A percentile compares a stretch with the other conserved stretches of the same genome.
Conservation (phyloP, 495 filamentous ascomycete genomes). For the Xeromyces bisporus region DNA sequence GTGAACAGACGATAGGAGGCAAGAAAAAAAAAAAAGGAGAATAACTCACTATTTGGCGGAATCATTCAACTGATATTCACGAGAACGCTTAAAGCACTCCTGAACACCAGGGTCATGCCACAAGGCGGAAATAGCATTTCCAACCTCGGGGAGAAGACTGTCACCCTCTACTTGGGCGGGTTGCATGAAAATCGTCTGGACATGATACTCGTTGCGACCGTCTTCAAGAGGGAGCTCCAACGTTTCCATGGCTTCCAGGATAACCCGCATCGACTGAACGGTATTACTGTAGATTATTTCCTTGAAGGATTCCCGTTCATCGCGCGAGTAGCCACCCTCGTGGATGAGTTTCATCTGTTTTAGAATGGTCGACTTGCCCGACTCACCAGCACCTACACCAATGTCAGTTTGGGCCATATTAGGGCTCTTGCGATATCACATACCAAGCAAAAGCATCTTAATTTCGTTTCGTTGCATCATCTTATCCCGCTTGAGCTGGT, state of each 20-base stretch:
- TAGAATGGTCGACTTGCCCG: slow-evolving; percentile 95
- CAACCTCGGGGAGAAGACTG: slow-evolving; percentile 83
- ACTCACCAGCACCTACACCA: slow-evolving; percentile 84
- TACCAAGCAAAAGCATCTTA: slow-evolving; percentile 97
- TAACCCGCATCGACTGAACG: slow-evolving; percentile 90
- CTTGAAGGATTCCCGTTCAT: slow-evolving; percentile 50
- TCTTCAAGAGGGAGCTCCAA: slow-evolving; percentile 80
- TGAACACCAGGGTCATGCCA: slow-evolving; percentile 95
- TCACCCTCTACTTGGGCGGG: slow-evolving; percentile 92
- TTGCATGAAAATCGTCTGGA: slow-evolving; percentile 93
- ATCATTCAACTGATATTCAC: slow-evolving; percentile 96
- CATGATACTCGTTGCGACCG: slow-evolving; percentile 75
- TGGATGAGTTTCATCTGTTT: slow-evolving; percentile 86
- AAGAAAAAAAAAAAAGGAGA: background rate
- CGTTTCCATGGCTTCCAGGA: slow-evolving; percentile 91
- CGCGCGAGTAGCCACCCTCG: slow-evolving; percentile 39
- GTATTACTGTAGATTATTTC: slow-evolving; percentile 99
- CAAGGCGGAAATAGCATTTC: slow-evolving; percentile 76
- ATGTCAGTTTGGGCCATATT: background rate
- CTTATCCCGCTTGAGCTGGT: slow-evolving; percentile 89
- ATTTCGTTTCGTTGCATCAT: slow-evolving; percentile 95
- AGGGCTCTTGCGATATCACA: too few relatives aligned
- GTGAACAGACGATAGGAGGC: background rate
- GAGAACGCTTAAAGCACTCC: slow-evolving; percentile 82
- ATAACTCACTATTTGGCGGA: slow-evolving; percentile 85